Conservation (phyloP, 345 rosid species). For the Eucalyptus globulus region DNA sequence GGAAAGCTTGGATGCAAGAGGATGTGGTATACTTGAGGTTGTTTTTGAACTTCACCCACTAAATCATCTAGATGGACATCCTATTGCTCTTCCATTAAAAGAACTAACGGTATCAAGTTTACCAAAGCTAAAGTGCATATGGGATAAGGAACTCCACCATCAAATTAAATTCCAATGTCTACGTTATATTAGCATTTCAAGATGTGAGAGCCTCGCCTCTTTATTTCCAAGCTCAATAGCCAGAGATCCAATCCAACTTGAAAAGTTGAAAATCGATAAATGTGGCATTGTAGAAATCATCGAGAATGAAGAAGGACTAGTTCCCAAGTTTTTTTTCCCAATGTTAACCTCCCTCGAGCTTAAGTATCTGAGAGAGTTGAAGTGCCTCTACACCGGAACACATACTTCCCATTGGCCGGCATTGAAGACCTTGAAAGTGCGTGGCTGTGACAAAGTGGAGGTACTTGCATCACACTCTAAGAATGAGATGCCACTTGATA, state of each 20-base stretch:
- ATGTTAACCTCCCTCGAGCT: neutral
- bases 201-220: neutral
- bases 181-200: accelerated
- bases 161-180: neutral
- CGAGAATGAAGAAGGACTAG: neutral
- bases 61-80: neutral
- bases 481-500: neutral
- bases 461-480: neutral
- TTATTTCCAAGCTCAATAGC: accelerated
- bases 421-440: neutral
- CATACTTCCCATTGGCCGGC: neutral
- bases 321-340: neutral
- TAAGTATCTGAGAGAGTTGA: neutral
- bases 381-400: neutral
- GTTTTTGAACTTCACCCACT: neutral
- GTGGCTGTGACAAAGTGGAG: neutral
- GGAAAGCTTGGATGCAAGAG: accelerated
- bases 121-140: neutral
- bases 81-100: neutral
- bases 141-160: neutral
- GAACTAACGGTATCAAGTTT: accelerated
- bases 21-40: neutral
- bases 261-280: accelerated
- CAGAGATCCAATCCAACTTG: accelerated
- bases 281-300: neutral